These are phyloP conservation scores for Sarcocystis neurona DNA, from an alignment of 169 alveolate genomes.

Conservation along the genomic window DNA sequence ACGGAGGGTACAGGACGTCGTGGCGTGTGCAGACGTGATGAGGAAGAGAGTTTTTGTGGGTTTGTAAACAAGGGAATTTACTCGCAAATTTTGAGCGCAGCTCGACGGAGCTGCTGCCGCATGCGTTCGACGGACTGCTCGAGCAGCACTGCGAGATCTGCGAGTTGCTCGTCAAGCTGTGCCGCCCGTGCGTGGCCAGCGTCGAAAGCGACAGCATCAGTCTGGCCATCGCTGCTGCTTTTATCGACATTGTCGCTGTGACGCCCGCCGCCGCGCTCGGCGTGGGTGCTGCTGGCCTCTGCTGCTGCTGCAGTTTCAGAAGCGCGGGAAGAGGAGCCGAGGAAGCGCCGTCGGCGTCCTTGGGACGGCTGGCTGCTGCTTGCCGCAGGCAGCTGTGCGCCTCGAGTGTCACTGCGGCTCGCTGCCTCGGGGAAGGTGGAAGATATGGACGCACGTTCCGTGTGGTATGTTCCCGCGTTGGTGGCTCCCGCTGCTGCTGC, in stretches of 20 bases:
- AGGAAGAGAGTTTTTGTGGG: too few relatives aligned
- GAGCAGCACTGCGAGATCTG: background rate
- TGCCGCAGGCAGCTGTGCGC: background rate
- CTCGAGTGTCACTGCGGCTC: background rate
- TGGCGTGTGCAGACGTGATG: too few relatives aligned
- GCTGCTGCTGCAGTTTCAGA: conserved; percentile 25
- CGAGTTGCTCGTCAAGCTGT: background rate
- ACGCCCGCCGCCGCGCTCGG: conserved; percentile 22
- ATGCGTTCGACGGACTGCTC: background rate
- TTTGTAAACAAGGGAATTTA: too few relatives aligned
- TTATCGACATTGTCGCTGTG: too few relatives aligned
- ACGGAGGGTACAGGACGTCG: too few relatives aligned
- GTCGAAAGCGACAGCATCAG: too few relatives aligned
- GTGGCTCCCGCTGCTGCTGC: background rate
- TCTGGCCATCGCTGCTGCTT: too few relatives aligned
- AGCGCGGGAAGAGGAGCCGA: too few relatives aligned
- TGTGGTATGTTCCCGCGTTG: too few relatives aligned
- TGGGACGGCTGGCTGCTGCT: background rate
- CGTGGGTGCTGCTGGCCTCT: background rate
- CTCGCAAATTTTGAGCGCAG: conserved; percentile 23
- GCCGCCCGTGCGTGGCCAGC: too few relatives aligned
- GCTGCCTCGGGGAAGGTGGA: background rate
- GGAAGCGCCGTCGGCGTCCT: too few relatives aligned
- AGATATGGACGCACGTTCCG: background rate
- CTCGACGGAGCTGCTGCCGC: background rate